Evolutionary conservation across 805 yeast genomes (phyloP).

Genomic region (Wickerhamomyces sydowiorum): DNA sequence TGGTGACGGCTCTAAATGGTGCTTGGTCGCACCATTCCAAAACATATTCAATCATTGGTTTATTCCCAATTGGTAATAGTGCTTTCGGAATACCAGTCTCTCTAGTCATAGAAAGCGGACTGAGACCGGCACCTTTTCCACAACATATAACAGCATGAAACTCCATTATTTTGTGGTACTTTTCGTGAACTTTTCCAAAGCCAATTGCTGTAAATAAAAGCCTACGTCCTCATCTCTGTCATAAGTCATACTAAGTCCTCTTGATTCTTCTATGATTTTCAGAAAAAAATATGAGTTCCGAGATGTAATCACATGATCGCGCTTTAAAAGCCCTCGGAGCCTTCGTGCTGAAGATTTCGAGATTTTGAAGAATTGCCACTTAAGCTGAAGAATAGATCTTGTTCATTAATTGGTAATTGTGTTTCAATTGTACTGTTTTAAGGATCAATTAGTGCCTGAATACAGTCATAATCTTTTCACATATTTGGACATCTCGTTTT

Average conservation of each 20-base stretch:
- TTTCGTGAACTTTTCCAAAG: not conserved
- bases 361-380: constrained; percentile 1
- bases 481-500: constrained; percentile 49
- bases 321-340: not conserved
- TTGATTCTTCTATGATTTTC: not conserved
- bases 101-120: constrained; percentile 63
- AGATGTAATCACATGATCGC: not conserved
- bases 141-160: constrained; percentile 88
- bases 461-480: no score
- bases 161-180: constrained; percentile 51
- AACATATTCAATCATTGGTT: constrained; percentile 82
- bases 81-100: constrained; percentile 76
- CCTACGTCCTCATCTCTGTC: no score
- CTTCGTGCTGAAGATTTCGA: not conserved
- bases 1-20: constrained; percentile 62
- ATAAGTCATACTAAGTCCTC: no score
- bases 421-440: not conserved
- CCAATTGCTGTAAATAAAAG: no score
- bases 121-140: constrained; percentile 71
- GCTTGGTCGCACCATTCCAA: constrained; percentile 92
- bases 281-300: not conserved
- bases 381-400: no score
- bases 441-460: not conserved
- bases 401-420: no score
- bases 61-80: constrained; percentile 81